A percentile compares a stretch with the other conserved stretches of the same genome.
phyloP scores from a whole-genome alignment of 148 eudicot species.

The Diospyros lotus region DNA sequence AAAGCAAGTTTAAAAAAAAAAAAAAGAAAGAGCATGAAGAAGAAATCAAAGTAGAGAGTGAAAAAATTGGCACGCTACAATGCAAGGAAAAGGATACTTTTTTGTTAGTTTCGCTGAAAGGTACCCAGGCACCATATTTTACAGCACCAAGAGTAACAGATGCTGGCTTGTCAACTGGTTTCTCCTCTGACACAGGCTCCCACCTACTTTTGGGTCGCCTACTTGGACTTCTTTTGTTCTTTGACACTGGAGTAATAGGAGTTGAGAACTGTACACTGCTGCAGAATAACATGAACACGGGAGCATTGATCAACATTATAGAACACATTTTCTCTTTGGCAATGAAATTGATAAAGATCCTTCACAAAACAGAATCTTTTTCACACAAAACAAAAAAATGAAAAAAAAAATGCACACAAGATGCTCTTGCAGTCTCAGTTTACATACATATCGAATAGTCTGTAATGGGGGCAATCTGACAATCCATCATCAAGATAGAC shows the following conservation, averaged over 20 bases:
- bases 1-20: no score
- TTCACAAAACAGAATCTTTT: neutral
- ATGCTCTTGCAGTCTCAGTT: neutral
- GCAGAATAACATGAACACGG: conserved; percentile 28
- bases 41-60: neutral
- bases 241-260: conserved; percentile 38
- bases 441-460: neutral
- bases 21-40: neutral
- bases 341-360: neutral
- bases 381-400: neutral
- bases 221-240: conserved; percentile 70
- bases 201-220: conserved; percentile 94
- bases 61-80: neutral
- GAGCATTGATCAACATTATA: conserved; percentile 1
- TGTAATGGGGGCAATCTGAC: neutral
- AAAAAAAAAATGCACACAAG: neutral
- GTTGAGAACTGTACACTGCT: conserved; percentile 36
- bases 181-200: conserved; percentile 89
- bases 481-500: neutral
- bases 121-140: conserved; percentile 56
- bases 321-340: neutral
- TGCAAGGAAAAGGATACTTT: conserved; percentile 42
- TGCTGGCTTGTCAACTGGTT: conserved; percentile 41
- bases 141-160: conserved; percentile 40
- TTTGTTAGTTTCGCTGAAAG: conserved; percentile 45